Percentiles rank a stretch among this genome's conserved stretches.
phyloP scores from a whole-genome alignment of 2,329 filamentous ascomycete genomes.

The Cladosporium austrohemisphaericum region DNA sequence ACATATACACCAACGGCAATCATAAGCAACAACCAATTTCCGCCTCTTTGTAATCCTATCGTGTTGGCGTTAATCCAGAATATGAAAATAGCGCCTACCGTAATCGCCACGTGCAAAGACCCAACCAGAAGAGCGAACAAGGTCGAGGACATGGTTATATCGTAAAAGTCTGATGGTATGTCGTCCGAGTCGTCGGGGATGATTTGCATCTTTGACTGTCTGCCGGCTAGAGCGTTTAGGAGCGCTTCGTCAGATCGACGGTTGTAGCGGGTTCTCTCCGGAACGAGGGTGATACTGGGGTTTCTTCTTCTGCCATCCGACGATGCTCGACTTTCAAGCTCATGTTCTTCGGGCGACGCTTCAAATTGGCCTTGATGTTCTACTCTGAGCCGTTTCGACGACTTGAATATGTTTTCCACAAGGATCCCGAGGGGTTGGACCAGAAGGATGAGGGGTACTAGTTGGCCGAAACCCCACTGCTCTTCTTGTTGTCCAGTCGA shows the following conservation, averaged over 20 bases:
- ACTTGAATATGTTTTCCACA: constrained; percentile 18
- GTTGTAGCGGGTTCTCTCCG: background rate
- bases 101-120: background rate
- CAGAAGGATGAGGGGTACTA: constrained; percentile 26
- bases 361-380: background rate
- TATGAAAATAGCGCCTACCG: background rate
- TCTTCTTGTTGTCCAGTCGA: constrained; percentile 10
- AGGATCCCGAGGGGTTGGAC: constrained; percentile 25
- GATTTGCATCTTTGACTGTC: background rate
- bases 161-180: background rate
- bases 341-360: background rate
- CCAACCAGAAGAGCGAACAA: background rate
- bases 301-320: no score
- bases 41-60: background rate
- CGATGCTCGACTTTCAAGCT: no score
- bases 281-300: background rate
- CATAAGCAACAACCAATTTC: background rate
- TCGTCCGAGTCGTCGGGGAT: background rate
- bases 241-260: background rate
- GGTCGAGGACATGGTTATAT: background rate
- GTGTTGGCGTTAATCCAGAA: background rate
- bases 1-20: background rate
- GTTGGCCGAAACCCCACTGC: constrained; percentile 23
- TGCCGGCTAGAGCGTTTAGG: background rate
- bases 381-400: background rate